Conservation (phyloP, 768 basidiomycete genomes). For the Pluteus cervinus region DNA sequence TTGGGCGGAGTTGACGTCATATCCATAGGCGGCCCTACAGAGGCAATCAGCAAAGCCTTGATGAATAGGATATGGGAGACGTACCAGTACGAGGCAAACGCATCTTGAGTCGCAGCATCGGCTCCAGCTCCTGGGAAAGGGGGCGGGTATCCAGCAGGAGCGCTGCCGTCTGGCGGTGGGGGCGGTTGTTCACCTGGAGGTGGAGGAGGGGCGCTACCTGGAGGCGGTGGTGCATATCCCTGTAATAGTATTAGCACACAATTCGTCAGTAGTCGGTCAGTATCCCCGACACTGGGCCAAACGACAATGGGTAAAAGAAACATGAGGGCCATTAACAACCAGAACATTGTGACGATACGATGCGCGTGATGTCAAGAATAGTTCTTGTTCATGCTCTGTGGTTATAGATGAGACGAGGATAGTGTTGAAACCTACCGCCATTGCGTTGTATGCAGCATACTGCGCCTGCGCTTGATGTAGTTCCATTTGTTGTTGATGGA, state of each 20-base stretch:
- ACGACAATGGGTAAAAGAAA: too few relatives aligned
- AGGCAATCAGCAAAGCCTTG: conserved; percentile 3
- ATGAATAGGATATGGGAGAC: conserved; percentile 14
- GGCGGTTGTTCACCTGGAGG: conserved; percentile 43
- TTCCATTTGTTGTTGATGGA: conserved; percentile 80
- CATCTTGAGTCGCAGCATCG: conserved; percentile 26
- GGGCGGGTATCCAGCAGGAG: conserved; percentile 16
- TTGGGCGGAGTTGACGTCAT: conserved; percentile 76
- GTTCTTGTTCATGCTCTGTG: conserved; percentile 1
- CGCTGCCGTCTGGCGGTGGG: conserved; percentile 32
- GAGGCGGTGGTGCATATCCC: conserved; percentile 46
- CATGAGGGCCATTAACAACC: too few relatives aligned
- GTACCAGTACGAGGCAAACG: conserved; percentile 58
- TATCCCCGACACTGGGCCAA: too few relatives aligned
- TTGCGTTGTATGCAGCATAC: conserved; percentile 67
- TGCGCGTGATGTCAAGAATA: too few relatives aligned
- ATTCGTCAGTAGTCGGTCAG: too few relatives aligned
- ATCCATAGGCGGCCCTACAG: conserved; percentile 83
- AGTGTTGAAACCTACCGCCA: conserved; percentile 51
- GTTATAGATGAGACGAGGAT: conserved; percentile 8
- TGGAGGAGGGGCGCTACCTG: conserved; percentile 49
- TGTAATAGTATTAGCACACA: too few relatives aligned
- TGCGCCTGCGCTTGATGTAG: conserved; percentile 79
- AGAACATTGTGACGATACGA: too few relatives aligned
- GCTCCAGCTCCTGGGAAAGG: too few relatives aligned